Evolutionary conservation across 768 basidiomycete species (phyloP).

Genomic region (Sarcodon sp.): DNA sequence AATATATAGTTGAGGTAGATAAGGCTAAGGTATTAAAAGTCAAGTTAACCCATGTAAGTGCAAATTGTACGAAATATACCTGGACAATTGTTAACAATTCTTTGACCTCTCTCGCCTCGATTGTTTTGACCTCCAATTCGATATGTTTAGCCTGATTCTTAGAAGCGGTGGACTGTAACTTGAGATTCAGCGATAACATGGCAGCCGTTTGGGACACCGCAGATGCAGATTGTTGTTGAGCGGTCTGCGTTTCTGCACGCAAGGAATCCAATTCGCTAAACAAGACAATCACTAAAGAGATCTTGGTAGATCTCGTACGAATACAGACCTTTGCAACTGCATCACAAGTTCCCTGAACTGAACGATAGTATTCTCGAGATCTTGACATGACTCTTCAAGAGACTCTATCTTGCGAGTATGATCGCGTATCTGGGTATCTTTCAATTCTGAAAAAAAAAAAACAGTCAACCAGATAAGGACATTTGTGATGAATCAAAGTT

Average conservation of each 20-base stretch:
- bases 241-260: slow-evolving; percentile 75
- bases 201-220: slow-evolving; percentile 84
- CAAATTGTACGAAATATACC: slow-evolving; percentile 23
- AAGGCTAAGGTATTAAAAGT: slow-evolving; percentile 39
- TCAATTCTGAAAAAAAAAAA: slow-evolving; percentile 34
- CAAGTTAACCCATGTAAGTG: slow-evolving; percentile 1
- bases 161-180: slow-evolving; percentile 79
- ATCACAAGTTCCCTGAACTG: slow-evolving; percentile 92
- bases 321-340: slow-evolving; percentile 62
- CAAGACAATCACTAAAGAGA: background rate
- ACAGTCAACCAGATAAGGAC: background rate
- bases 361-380: slow-evolving; percentile 76
- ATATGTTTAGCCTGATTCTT: slow-evolving; percentile 87
- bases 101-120: slow-evolving; percentile 73
- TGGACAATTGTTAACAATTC: slow-evolving; percentile 79
- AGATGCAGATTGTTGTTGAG: slow-evolving; percentile 70
- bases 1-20: slow-evolving; percentile 82
- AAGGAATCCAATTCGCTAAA: slow-evolving; percentile 78
- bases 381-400: slow-evolving; percentile 70
- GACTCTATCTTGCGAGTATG: slow-evolving; percentile 47
- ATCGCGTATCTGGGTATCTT: slow-evolving; percentile 61
- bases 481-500: slow-evolving; percentile 9
- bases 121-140: slow-evolving; percentile 76
- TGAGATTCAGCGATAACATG: slow-evolving; percentile 90
- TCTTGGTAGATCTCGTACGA: background rate